Evolutionary conservation across 768 basidiomycete species (phyloP), one percentile per base, ranked within the genome.

Genomic region (Atractiella rhizophila): DNA sequence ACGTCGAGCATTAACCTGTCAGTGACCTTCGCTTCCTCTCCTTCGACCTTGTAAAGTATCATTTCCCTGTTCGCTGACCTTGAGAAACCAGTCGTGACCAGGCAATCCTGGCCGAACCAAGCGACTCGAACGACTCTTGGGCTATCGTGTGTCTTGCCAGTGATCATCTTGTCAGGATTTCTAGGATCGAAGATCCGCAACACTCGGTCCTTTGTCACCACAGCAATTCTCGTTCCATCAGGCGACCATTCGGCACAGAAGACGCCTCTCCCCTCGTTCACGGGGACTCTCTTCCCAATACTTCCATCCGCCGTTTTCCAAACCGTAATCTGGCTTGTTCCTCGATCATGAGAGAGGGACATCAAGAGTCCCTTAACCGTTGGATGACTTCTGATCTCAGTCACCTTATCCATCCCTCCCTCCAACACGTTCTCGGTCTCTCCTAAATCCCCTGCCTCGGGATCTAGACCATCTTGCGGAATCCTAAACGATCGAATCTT

Each of bases 81-180:
- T n/a, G 54, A 49, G 47, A 60, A 61, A 8, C 61, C 61, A 29
- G 56, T 57, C 7, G 50, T 51, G 24, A 59, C 34, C 27, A 62
- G 28, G 30, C 57, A 54, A 0, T n/a, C 26, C 0, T 44, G 36
- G 18, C 55, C 53, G 1, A 57, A 45, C 59, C 59, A 62, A 21
- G 51, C 45, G 23, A 61, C 45, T 32, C 57, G 55, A 43, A 57
- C 56, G 2, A 56, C 53, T 1, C 60, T 49, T 16, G 59, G 48
- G 35, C 56, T 57, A 26, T 60, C 59, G 48, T 60, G 58, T 4
- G 55, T 47, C 27, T 51, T 37, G 12, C 55, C 50, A 0, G 49
- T 45, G 19, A 40, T 12, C 11, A 40, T 15, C 0, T 30, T 24
- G 4, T 46, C 10, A 0, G 53, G 40, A 2, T 44, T 30, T 8